Percentiles rank a stretch among this genome's conserved stretches.
Evolutionary conservation across 2,329 filamentous ascomycete genomes (phyloP).

Genomic region (Fusarium avenaceum): DNA sequence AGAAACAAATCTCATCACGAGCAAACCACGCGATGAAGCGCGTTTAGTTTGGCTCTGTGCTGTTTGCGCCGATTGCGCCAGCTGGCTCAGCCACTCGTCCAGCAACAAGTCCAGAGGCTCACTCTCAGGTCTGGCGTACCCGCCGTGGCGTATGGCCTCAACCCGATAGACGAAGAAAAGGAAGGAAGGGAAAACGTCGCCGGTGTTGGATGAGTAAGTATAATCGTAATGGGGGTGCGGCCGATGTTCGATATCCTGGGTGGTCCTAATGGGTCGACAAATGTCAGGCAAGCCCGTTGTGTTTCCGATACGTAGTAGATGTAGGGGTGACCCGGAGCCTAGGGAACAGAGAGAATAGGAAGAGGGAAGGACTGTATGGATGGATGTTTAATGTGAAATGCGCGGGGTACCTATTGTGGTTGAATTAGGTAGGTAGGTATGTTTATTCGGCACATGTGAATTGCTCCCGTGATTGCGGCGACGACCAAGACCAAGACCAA

Average conservation of each 20-base stretch:
- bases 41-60: conserved; percentile 26
- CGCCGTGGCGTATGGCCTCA: conserved; percentile 7
- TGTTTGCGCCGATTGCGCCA: conserved; percentile 28
- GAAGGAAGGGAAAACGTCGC: background rate
- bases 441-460: conserved; percentile 39
- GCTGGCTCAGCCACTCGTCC: conserved; percentile 30
- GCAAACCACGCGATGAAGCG: conserved; percentile 33
- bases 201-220: conserved; percentile 3
- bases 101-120: conserved; percentile 16
- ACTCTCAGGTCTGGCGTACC: conserved; percentile 12
- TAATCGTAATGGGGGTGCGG: conserved; percentile 1
- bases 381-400: conserved; percentile 14
- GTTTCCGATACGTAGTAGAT: conserved; percentile 29
- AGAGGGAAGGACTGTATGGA: conserved; percentile 6
- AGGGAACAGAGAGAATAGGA: conserved; percentile 17
- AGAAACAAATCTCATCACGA: conserved; percentile 45
- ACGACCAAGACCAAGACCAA: conserved; percentile 10
- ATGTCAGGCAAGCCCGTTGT: conserved; percentile 33
- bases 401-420: conserved; percentile 31
- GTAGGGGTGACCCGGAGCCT: conserved; percentile 34
- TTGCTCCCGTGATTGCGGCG: conserved; percentile 27
- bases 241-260: conserved; percentile 11
- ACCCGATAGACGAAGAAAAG: background rate
- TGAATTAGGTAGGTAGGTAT: conserved; percentile 6
- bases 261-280: conserved; percentile 7